phyloP scores from a whole-genome alignment of 2,329 filamentous ascomycete genomes.

The Ophiostoma himal-ulmi region DNA sequence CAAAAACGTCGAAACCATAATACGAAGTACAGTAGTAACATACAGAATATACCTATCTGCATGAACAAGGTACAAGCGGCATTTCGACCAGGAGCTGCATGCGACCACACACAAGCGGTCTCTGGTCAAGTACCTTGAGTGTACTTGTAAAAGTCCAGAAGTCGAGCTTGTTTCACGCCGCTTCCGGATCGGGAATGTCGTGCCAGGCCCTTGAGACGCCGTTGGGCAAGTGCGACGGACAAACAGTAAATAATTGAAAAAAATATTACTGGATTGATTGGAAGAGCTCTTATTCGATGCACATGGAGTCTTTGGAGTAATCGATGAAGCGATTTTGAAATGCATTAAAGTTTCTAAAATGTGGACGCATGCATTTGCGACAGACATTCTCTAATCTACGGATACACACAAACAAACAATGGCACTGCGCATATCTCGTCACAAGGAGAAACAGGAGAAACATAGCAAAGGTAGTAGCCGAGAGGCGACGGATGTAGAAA shows the following conservation, averaged over 20 bases:
- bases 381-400: neutral
- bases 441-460: neutral
- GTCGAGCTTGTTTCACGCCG: neutral
- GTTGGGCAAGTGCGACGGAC: neutral
- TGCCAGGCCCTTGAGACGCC: neutral
- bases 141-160: neutral
- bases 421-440: conserved; percentile 4
- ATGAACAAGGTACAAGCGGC: conserved; percentile 22
- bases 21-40: neutral
- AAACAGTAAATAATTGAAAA: neutral
- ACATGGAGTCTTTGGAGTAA: neutral
- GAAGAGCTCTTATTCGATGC: neutral
- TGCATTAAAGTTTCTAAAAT: neutral
- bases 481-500: neutral
- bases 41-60: neutral
- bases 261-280: neutral
- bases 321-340: too few species aligned
- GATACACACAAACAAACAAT: conserved; percentile 2
- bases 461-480: conserved; percentile 2
- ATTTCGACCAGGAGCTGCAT: conserved; percentile 15
- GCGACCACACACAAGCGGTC: neutral
- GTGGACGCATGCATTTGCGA: neutral
- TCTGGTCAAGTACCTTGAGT: neutral
- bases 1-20: neutral
- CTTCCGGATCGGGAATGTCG: conserved; percentile 10